Evolutionary conservation across 2,329 filamentous ascomycete species (phyloP), one percentile per base, ranked within the genome.

Genomic region (Aspergillus texensis): DNA sequence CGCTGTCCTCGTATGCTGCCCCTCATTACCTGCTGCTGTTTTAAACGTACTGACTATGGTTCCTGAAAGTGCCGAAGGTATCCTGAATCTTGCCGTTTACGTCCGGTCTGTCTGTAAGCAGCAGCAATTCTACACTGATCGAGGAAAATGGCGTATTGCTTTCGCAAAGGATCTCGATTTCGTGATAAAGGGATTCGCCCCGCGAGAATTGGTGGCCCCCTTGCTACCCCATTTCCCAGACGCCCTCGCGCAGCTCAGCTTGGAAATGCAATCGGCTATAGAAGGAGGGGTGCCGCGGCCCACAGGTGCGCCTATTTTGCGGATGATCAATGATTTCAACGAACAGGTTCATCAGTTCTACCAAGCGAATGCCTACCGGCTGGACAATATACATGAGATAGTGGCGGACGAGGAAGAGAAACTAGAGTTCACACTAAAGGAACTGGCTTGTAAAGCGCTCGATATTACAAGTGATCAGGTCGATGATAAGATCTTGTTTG

Each of bases 191-290:
- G 75, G 76, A 28, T 86, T 84, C 67, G 78, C 84, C 11, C 74
- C 82, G 32, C 76, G 75, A 2, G 73, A 80, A 32, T 65, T 82
- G 30, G 66, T 88, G 4, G 70, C 80, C 14, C 78, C 81, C 2
- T 70, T 89, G 4, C 62, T 84, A 11, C 80, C 83, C 4, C 83
- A 84, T 70, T 76, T 89, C 4, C 87, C 87, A 0, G 70, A 74
- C 36, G 46, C 58, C 1, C 60, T 70, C 16, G 71, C 77, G 6
- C 60, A 70, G 56, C 61, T 73, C 41, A 70, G 70, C 16, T 48
- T 62, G 6, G 68, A 76, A 28, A 70, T 79, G 41, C 78, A 80
- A 60, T 64, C 72, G n/a, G 63, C 70, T 4, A 74, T 75, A 14
- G 78, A 81, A 64, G 80, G 80, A 34, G 78, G 79, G 36, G 71